Percentiles rank a stretch among this genome's conserved stretches.
These are phyloP conservation scores for Entomortierella beljakovae DNA, from an alignment of 192 early-diverging fungal genomes.

Conservation along the genomic window DNA sequence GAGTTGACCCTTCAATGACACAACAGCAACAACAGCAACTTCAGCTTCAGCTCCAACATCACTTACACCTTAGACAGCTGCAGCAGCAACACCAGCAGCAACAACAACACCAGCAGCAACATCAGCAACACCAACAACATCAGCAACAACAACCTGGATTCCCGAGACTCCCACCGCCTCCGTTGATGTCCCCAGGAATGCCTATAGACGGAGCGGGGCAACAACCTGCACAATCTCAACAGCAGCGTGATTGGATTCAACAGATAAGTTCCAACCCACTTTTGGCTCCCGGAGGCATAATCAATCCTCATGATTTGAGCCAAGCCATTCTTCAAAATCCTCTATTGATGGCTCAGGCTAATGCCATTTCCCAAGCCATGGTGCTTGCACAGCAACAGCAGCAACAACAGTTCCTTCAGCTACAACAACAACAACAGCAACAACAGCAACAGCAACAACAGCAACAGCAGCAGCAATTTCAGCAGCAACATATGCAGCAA, in stretches of 20 bases:
- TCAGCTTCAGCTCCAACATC: conserved; percentile 46
- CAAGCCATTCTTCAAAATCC: conserved; percentile 50
- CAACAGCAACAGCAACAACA: conserved; percentile 13
- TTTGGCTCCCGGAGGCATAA: conserved; percentile 23
- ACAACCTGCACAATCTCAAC: conserved; percentile 4
- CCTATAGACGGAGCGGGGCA: not conserved
- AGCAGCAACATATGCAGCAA: conserved; percentile 12
- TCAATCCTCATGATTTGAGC: conserved; percentile 48
- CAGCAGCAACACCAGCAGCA: conserved; percentile 49
- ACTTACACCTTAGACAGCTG: conserved; percentile 47
- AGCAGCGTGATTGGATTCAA: conserved; percentile 39
- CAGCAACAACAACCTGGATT: conserved; percentile 8
- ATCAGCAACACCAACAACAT: not conserved
- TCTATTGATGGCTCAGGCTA: conserved; percentile 47
- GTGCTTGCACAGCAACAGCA: conserved; percentile 35
- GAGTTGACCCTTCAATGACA: conserved; percentile 38
- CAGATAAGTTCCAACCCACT: conserved; percentile 35
- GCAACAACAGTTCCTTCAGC: conserved; percentile 17
- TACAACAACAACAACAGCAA: conserved; percentile 9
- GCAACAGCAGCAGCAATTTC: not conserved
- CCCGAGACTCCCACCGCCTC: not conserved
- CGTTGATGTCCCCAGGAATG: not conserved
- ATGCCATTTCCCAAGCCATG: conserved; percentile 47
- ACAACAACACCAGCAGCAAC: conserved; percentile 38
- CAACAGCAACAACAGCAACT: conserved; percentile 51